phyloP scores from a whole-genome alignment of 139 green algal species.

The Deuterostichococcus epilithicus region DNA sequence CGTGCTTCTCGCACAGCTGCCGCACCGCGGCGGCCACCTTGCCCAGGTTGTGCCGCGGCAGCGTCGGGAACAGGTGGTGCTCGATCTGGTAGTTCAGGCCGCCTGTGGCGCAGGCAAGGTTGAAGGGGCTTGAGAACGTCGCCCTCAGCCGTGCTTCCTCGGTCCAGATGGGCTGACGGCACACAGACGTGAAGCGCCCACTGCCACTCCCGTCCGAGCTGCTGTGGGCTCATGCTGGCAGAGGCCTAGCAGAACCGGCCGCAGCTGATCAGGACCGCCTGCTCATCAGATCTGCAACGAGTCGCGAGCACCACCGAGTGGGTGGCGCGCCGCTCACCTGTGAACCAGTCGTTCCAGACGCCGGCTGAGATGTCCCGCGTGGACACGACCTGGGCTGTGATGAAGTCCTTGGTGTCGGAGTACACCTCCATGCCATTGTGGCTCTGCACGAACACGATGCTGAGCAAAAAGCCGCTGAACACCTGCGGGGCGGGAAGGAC shows the following conservation, averaged over 20 bases:
- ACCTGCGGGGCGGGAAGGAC: too few species aligned
- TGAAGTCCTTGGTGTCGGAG: slow-evolving; percentile 58
- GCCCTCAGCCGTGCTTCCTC: too few species aligned
- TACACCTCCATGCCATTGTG: slow-evolving; percentile 82
- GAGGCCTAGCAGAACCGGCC: too few species aligned
- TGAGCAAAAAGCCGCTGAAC: slow-evolving; percentile 50
- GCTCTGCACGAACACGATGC: slow-evolving; percentile 71
- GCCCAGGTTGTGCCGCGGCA: slow-evolving; percentile 66
- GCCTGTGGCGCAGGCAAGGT: slow-evolving; percentile 16
- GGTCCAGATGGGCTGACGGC: too few species aligned
- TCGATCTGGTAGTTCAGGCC: slow-evolving; percentile 81
- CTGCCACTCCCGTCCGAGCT: too few species aligned
- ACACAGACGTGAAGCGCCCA: too few species aligned
- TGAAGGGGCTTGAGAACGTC: too few species aligned
- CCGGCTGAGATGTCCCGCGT: slow-evolving; percentile 55
- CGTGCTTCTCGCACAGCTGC: slow-evolving; percentile 54
- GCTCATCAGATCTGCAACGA: too few species aligned
- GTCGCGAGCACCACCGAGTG: too few species aligned
- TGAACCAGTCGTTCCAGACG: slow-evolving; percentile 66
- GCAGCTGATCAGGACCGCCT: too few species aligned
- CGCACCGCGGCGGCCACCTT: slow-evolving; percentile 23
- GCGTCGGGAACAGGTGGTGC: slow-evolving; percentile 78
- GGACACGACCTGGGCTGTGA: slow-evolving; percentile 59
- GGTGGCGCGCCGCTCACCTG: slow-evolving; percentile 20
- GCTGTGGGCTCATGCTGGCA: too few species aligned